Percentiles rank a stretch among this genome's conserved stretches.
phyloP scores from a whole-genome alignment of 805 yeast genomes.

The Schwanniomyces polymorphus region DNA sequence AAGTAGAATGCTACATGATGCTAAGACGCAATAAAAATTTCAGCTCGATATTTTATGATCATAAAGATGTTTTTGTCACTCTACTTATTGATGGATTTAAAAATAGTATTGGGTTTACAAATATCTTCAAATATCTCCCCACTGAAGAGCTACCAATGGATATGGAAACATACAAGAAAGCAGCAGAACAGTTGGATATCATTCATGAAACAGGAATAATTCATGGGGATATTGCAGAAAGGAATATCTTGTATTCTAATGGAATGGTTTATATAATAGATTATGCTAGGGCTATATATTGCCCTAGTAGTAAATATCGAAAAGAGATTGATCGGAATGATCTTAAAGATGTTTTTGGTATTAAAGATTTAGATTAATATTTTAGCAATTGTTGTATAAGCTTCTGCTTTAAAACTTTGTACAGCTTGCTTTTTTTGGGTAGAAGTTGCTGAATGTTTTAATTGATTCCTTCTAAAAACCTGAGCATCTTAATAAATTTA shows the following conservation, averaged over 20 bases:
- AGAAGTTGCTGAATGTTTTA: no score
- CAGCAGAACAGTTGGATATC: conserved; percentile 4
- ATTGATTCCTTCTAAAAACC: no score
- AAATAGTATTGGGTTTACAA: neutral
- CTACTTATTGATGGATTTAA: neutral
- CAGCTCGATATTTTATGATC: neutral
- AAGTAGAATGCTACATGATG: neutral
- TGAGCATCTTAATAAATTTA: no score
- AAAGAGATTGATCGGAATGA: neutral
- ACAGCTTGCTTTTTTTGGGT: no score
- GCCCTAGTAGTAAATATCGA: neutral
- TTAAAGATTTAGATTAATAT: no score
- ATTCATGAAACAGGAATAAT: conserved; percentile 5
- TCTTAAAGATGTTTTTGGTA: no score
- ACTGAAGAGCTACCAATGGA: neutral
- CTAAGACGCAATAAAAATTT: neutral
- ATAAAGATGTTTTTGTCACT: neutral
- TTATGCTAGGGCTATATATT: neutral
- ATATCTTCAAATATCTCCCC: neutral
- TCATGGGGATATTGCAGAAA: conserved; percentile 4
- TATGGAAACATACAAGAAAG: neutral
- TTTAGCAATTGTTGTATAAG: no score
- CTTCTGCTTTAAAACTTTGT: no score
- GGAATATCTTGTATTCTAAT: conserved; percentile 1
- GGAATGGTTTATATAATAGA: conserved; percentile 4